Base-by-base conservation (phyloP, 2,329 filamentous ascomycete genomes). In the Nannizzia gypsea region DNA sequence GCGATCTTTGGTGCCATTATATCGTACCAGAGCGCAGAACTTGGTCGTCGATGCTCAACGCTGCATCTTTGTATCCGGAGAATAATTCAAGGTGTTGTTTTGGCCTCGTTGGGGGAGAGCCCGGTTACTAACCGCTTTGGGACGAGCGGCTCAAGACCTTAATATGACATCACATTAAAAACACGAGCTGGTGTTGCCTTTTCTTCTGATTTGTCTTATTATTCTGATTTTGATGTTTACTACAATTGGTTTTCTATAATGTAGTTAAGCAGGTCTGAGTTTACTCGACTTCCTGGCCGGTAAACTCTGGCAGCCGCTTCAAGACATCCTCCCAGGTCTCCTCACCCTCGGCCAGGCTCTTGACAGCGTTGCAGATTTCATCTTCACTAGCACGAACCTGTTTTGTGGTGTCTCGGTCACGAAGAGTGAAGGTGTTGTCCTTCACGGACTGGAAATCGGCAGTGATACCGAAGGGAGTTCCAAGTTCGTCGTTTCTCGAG, bases 361-460 rank as follows among this genome's bases (percentile, higher is more conserved):
- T 82, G 67, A 93, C 82, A 28, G 90, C 89, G 60, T 83, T 81
- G 62, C 93, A 76, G 61, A 97, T 90, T 71, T 87, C 87, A 44
- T 88, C 86, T 71, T 93, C 83, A 63, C 84, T 85, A 9, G 88
- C 89, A 63, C 93, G 87, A 61, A 97, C 90, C 77, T 97, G 92
- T 72, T 85, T 88, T 59, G 89, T 96, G 46, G 86, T 87, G 76
- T 97, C 93, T 64, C 90, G 86, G 73, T 97, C 92, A 70, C 92
- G 81, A 65, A 97, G 82, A 0, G 92, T 97, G 70, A 95, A 83
- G 6, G 87, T 88, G 71, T 83, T 83, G 72, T 96, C 90, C 75
- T 95, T 85, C 66, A 96, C 78, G 55, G 89, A 95, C 79, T 97
- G 89, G 82, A 96, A 97, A 74, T 97, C 92, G 62, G 97, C 83